Evolutionary conservation across 2,329 filamentous ascomycete genomes (phyloP).

Genomic region (Fusarium sterilihyphosum): DNA sequence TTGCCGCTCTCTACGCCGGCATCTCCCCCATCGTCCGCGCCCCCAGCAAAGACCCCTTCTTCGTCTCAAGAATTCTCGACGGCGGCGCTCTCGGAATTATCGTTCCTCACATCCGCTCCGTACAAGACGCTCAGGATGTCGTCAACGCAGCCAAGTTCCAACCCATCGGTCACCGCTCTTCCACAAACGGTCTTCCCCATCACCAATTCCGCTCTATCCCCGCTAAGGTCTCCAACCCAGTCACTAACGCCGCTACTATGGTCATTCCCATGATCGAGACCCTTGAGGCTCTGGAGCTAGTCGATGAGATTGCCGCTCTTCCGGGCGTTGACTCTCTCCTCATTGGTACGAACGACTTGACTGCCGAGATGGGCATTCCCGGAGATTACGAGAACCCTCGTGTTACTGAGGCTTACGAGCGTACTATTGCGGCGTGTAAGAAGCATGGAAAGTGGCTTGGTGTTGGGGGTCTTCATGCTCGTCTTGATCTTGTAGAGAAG

Average conservation of each 20-base stretch:
- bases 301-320: conserved; percentile 46
- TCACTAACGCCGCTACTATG: conserved; percentile 36
- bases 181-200: conserved; percentile 35
- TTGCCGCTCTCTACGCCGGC: conserved; percentile 43
- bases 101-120: conserved; percentile 40
- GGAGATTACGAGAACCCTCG: conserved; percentile 38
- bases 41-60: conserved; percentile 40
- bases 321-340: conserved; percentile 55
- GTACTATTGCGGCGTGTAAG: conserved; percentile 50
- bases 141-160: conserved; percentile 44
- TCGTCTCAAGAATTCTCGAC: conserved; percentile 42
- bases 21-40: conserved; percentile 42
- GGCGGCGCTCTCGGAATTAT: conserved; percentile 41
- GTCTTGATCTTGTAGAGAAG: conserved; percentile 54
- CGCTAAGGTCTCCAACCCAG: conserved; percentile 33
- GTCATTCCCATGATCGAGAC: conserved; percentile 47
- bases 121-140: conserved; percentile 40
- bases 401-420: conserved; percentile 42
- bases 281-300: conserved; percentile 39
- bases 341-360: conserved; percentile 57
- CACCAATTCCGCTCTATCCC: conserved; percentile 36
- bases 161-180: conserved; percentile 36
- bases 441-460: conserved; percentile 53
- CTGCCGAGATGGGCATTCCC: conserved; percentile 52
- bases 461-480: conserved; percentile 52